phyloP scores from a whole-genome alignment of 108 stramenopile genomes.

The Cyclotella distinguenda region DNA sequence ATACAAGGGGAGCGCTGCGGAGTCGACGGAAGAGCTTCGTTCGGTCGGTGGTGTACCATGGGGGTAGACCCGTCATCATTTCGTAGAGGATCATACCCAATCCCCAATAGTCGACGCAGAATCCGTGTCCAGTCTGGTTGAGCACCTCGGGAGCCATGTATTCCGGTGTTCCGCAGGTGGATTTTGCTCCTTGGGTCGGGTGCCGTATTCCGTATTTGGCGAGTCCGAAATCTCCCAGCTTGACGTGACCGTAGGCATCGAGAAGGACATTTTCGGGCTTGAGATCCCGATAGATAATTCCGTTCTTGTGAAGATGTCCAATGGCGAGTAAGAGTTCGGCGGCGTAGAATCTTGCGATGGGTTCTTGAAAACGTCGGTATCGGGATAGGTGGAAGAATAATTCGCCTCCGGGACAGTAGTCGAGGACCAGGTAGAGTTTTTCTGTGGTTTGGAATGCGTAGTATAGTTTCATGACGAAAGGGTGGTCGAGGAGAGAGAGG shows the following conservation, averaged over 20 bases:
- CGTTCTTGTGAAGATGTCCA: conserved; percentile 82
- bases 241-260: conserved; percentile 90
- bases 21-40: conserved; percentile 92
- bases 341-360: conserved; percentile 90
- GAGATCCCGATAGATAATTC: conserved; percentile 88
- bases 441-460: conserved; percentile 89
- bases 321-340: conserved; percentile 92
- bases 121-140: conserved; percentile 78
- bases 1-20: conserved; percentile 75
- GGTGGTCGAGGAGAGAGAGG: conserved; percentile 82
- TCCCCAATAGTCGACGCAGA: conserved; percentile 94
- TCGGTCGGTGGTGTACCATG: conserved; percentile 97
- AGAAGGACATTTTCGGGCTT: conserved; percentile 91
- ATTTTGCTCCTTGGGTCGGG: conserved; percentile 85
- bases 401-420: conserved; percentile 98
- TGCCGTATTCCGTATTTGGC: conserved; percentile 82
- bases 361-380: conserved; percentile 90
- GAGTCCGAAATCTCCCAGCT: conserved; percentile 90
- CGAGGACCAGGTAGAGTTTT: conserved; percentile 92
- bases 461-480: conserved; percentile 89
- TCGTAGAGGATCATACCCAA: conserved; percentile 95
- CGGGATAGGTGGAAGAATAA: conserved; percentile 95
- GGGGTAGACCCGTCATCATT: conserved; percentile 98
- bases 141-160: conserved; percentile 98
- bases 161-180: conserved; percentile 98